phyloP scores from a whole-genome alignment of 1,284 basidiomycete genomes.

The Stereum hirsutum region DNA sequence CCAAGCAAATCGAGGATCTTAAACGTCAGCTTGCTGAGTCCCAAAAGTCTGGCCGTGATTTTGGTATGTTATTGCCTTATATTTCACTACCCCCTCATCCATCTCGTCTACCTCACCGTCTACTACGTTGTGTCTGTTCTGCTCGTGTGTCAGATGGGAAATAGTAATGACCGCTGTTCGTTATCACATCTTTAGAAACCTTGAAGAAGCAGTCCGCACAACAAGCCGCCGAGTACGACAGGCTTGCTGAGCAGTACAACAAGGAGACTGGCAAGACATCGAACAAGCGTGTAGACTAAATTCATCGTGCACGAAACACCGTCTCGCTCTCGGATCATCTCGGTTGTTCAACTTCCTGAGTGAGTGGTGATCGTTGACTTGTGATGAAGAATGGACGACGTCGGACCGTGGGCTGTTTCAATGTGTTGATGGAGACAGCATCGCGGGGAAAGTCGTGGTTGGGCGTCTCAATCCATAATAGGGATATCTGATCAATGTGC shows the following conservation, averaged over 20 bases:
- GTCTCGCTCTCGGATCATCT: too few species aligned
- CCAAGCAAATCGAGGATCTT: slow-evolving; percentile 56
- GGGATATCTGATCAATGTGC: too few species aligned
- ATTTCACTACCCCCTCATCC: neutral
- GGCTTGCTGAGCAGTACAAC: slow-evolving; percentile 73
- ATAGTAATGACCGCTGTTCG: neutral
- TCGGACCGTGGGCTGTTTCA: too few species aligned
- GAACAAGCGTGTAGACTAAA: slow-evolving; percentile 36
- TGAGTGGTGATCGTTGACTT: too few species aligned
- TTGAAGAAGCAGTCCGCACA: slow-evolving; percentile 77
- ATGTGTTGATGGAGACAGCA: too few species aligned
- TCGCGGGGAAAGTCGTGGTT: too few species aligned
- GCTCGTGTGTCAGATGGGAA: neutral
- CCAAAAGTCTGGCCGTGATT: slow-evolving; percentile 53
- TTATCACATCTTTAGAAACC: too few species aligned
- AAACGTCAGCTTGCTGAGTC: slow-evolving; percentile 44
- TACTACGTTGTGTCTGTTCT: too few species aligned
- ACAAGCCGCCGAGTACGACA: slow-evolving; percentile 73
- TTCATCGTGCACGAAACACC: too few species aligned
- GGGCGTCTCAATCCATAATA: too few species aligned
- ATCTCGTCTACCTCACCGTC: neutral
- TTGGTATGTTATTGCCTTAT: slow-evolving; percentile 39
- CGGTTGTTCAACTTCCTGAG: too few species aligned
- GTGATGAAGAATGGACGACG: too few species aligned
- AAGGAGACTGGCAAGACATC: slow-evolving; percentile 49